These are phyloP conservation scores for Ogataea thermomethanolica DNA, from an alignment of 805 yeast genomes.

Conservation along the genomic window DNA sequence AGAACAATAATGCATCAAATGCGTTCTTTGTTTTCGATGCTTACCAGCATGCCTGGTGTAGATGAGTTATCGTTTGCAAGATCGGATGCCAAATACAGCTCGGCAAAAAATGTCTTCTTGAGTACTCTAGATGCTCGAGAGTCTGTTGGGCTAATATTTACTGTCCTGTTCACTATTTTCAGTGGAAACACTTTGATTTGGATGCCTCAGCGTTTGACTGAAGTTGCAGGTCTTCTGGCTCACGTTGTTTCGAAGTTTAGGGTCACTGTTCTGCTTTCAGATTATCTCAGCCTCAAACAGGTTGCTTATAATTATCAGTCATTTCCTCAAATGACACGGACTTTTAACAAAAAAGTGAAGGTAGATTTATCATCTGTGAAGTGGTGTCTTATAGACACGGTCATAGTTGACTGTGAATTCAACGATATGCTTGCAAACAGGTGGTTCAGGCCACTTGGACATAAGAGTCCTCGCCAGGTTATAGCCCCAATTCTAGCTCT, in stretches of 20 bases:
- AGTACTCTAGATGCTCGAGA: slow-evolving; percentile 67
- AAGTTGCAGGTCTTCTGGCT: slow-evolving; percentile 84
- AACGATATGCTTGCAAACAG: slow-evolving; percentile 83
- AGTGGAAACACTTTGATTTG: slow-evolving; percentile 80
- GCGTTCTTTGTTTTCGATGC: slow-evolving; percentile 65
- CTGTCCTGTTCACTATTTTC: slow-evolving; percentile 75
- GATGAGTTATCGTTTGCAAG: slow-evolving; percentile 45
- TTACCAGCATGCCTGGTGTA: slow-evolving; percentile 54
- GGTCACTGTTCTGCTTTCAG: slow-evolving; percentile 76
- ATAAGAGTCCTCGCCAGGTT: slow-evolving; percentile 66
- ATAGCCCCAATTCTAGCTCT: slow-evolving; percentile 86
- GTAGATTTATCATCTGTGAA: slow-evolving; percentile 76
- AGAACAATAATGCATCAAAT: slow-evolving; percentile 85
- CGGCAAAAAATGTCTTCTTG: slow-evolving; percentile 53
- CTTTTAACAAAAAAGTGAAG: slow-evolving; percentile 67
- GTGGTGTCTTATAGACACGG: slow-evolving; percentile 88
- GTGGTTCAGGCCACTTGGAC: slow-evolving; percentile 89
- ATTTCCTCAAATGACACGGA: slow-evolving; percentile 79
- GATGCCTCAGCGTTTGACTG: slow-evolving; percentile 72
- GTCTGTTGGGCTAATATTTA: slow-evolving; percentile 82
- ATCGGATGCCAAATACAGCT: slow-evolving; percentile 45
- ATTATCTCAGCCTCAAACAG: slow-evolving; percentile 82
- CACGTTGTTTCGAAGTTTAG: slow-evolving; percentile 65
- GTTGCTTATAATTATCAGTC: slow-evolving; percentile 92
- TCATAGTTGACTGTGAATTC: slow-evolving; percentile 90